Conservation (phyloP, 192 early-diverging fungal genomes). For the Dimargaris xerosporica region DNA sequence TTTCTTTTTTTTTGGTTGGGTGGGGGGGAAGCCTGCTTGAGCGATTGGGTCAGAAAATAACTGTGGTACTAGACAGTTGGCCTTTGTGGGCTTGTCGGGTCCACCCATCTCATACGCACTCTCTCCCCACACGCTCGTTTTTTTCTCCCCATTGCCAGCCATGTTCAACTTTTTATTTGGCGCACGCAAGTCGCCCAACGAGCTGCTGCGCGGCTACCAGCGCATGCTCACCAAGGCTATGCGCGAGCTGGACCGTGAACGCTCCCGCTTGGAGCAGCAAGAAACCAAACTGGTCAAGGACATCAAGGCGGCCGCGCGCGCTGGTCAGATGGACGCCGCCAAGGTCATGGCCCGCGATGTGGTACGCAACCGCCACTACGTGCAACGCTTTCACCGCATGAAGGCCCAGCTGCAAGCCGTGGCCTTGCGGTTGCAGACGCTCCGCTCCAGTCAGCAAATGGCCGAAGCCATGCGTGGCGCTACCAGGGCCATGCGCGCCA, state of each 20-base stretch:
- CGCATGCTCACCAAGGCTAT: slow-evolving; percentile 73
- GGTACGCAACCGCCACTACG: slow-evolving; percentile 80
- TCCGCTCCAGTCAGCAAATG: slow-evolving; percentile 93
- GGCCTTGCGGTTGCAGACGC: slow-evolving; percentile 53
- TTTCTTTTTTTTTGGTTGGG: too few species aligned
- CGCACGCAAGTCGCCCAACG: slow-evolving; percentile 68
- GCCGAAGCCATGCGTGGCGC: slow-evolving; percentile 88
- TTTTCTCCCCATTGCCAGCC: neutral
- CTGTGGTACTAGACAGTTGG: too few species aligned
- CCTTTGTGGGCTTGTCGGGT: too few species aligned
- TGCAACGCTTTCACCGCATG: slow-evolving; percentile 96
- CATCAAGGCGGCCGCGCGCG: slow-evolving; percentile 84
- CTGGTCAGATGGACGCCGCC: slow-evolving; percentile 79
- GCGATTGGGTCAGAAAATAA: too few species aligned
- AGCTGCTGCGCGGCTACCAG: slow-evolving; percentile 84
- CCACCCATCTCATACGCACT: neutral
- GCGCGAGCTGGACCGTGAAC: slow-evolving; percentile 82
- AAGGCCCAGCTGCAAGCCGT: slow-evolving; percentile 88
- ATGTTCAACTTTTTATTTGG: slow-evolving; percentile 59
- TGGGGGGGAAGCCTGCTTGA: too few species aligned
- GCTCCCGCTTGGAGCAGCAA: slow-evolving; percentile 74
- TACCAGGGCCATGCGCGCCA: slow-evolving; percentile 85
- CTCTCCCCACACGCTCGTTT: too few species aligned
- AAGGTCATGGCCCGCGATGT: slow-evolving; percentile 98
- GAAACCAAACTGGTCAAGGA: slow-evolving; percentile 92